Conservation (phyloP, 2,329 filamentous ascomycete species). For the Orbilia oligospora region DNA sequence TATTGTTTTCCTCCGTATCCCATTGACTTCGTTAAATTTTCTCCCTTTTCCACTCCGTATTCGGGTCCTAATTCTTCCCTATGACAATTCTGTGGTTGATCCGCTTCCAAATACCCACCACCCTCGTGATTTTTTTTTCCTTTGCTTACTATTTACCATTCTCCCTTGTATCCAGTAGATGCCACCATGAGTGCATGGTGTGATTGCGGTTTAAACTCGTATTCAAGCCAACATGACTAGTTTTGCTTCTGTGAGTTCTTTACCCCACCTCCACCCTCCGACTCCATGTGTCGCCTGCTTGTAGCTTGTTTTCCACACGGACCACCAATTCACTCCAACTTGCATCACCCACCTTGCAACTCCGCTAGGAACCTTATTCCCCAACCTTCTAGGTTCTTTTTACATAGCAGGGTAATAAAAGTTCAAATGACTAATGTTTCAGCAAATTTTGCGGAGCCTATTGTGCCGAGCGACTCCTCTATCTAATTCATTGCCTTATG, state of each 20-base stretch:
- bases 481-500: neutral
- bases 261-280: slow-evolving; percentile 56
- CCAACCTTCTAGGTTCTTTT: neutral
- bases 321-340: slow-evolving; percentile 17
- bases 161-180: neutral
- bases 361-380: neutral
- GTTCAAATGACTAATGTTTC: neutral
- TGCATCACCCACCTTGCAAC: slow-evolving; percentile 8
- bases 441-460: neutral
- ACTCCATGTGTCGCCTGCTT: slow-evolving; percentile 24
- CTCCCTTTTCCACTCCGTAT: neutral
- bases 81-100: neutral
- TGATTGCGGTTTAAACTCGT: slow-evolving; percentile 15
- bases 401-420: neutral
- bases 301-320: slow-evolving; percentile 28
- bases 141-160: neutral
- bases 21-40: neutral
- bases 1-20: neutral
- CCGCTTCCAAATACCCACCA: neutral
- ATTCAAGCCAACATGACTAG: neutral
- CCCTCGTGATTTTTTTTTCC: slow-evolving; percentile 6
- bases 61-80: neutral
- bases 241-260: slow-evolving; percentile 9
- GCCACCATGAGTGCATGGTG: slow-evolving; percentile 13
- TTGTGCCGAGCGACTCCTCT: neutral